phyloP scores from a whole-genome alignment of 768 basidiomycete species.

The Podaxis sp. region DNA sequence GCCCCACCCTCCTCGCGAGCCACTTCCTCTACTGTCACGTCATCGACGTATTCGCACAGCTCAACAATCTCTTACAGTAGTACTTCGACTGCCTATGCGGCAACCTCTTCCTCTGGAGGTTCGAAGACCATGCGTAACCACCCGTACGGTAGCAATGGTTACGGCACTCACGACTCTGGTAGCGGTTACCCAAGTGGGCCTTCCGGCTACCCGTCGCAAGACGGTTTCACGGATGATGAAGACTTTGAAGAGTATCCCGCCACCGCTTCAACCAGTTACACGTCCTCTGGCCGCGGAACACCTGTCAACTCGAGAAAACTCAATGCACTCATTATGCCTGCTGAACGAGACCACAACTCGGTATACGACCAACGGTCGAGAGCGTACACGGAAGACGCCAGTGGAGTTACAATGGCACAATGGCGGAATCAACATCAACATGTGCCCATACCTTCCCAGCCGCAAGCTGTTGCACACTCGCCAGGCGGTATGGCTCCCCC shows the following conservation, averaged over 20 bases:
- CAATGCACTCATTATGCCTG: slow-evolving; percentile 56
- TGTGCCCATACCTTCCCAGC: slow-evolving; percentile 27
- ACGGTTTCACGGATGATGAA: slow-evolving; percentile 71
- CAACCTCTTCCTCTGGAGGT: not conserved
- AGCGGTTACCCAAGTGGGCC: slow-evolving; percentile 31
- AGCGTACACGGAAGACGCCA: slow-evolving; percentile 68
- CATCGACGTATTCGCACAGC: slow-evolving; percentile 31
- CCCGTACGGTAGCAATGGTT: slow-evolving; percentile 2
- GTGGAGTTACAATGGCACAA: slow-evolving; percentile 59
- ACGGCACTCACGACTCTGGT: slow-evolving; percentile 6
- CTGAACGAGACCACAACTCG: slow-evolving; percentile 49
- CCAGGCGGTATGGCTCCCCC: slow-evolving; percentile 34
- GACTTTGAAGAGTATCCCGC: slow-evolving; percentile 77
- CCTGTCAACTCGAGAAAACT: slow-evolving; percentile 56
- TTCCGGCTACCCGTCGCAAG: slow-evolving; percentile 50
- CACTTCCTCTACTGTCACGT: slow-evolving; percentile 9
- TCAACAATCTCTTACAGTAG: slow-evolving; percentile 19
- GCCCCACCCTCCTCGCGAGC: slow-evolving; percentile 1
- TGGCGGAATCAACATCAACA: slow-evolving; percentile 46
- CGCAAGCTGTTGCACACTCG: slow-evolving; percentile 24
- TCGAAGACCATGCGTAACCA: slow-evolving; percentile 1
- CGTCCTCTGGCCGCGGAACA: slow-evolving; percentile 70
- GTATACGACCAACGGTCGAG: slow-evolving; percentile 53
- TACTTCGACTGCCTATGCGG: slow-evolving; percentile 4
- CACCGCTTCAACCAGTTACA: slow-evolving; percentile 31